phyloP scores from a whole-genome alignment of 176 grass and related monocot species.

The Raddia guianensis region DNA sequence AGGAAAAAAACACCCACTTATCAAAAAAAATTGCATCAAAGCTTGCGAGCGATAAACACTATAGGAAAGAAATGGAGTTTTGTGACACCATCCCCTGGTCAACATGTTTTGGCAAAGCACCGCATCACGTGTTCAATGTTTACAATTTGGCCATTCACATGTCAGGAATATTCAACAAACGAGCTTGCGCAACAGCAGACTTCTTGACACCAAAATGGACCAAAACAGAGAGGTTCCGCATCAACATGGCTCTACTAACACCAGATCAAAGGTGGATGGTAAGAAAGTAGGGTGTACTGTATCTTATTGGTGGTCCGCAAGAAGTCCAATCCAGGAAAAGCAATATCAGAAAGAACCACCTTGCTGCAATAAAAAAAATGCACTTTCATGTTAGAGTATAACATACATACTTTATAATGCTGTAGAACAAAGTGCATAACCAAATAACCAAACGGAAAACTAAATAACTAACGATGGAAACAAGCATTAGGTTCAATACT shows the following conservation, averaged over 20 bases:
- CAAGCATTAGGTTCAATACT: not conserved
- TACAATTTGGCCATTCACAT: slow-evolving; percentile 25
- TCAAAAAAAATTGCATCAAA: not conserved
- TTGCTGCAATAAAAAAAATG: slow-evolving; percentile 9
- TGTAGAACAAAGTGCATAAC: not conserved
- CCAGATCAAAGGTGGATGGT: not conserved
- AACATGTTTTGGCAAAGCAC: slow-evolving; percentile 16
- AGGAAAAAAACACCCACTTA: not conserved
- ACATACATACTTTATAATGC: not conserved
- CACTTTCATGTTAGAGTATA: slow-evolving; percentile 26
- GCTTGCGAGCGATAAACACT: not conserved
- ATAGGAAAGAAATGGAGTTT: not conserved
- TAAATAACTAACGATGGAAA: not conserved
- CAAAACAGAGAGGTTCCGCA: slow-evolving; percentile 30
- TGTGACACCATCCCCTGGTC: not conserved
- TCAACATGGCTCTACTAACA: slow-evolving; percentile 27
- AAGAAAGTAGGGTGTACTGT: not conserved
- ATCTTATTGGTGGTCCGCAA: slow-evolving; percentile 45
- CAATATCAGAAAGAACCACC: slow-evolving; percentile 52
- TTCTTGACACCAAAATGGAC: slow-evolving; percentile 7
- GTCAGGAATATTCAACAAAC: not conserved
- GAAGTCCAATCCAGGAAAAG: not conserved
- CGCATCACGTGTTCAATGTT: not conserved
- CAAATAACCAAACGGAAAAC: not conserved
- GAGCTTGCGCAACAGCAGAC: not conserved